Base-by-base conservation (phyloP, 2,329 filamentous ascomycete species). In the Camillea tinctor region DNA sequence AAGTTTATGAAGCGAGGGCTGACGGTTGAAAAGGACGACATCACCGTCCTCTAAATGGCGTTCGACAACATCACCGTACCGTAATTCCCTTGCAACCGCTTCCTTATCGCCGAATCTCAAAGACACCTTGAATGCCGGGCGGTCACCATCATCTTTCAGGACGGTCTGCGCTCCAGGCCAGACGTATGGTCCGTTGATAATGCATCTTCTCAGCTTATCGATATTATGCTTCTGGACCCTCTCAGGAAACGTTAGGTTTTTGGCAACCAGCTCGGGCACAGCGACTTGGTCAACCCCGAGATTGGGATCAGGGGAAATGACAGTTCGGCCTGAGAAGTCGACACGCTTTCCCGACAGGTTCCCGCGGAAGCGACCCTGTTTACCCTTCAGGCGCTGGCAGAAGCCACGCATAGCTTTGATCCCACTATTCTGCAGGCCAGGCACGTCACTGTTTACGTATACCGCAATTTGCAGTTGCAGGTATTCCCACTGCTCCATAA, bases 401-500 rank as follows among this genome's bases (percentile, higher is more conserved):
- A 99, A 96, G 19, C 95, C 95, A 68, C 95, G 87, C 69, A 95
- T 96, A 0, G 91, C 86, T 74, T 96, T 97, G 60, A 93, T 89
- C 8, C 92, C 91, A 13, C 89, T 89, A 69, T 96, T 92, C 68
- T 93, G 89, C n/a, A 99, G 83, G 24, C 94, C 94, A 0, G 95
- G 95, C 2, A 96, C 88, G 69, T 97, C 93, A 64, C 93, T 97
- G 79, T 99, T 98, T 74, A 99, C 94, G 74, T 99, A 98, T 83
- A 98, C 93, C 62, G 94, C 95, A 61, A 98, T 91, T 71, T 98
- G 93, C 8, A 97, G 84, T 72, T 98, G 94, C 62, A 99, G 80
- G 70, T 94, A 98, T 72, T 99, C 95, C 95, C 95, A 99, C 69
- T 97, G 93, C 73, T 99, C 95, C 88, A 98, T 96, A 59, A 98